These are phyloP conservation scores for Sapria himalayana DNA, from an alignment of 345 rosid genomes.

Conservation along the genomic window DNA sequence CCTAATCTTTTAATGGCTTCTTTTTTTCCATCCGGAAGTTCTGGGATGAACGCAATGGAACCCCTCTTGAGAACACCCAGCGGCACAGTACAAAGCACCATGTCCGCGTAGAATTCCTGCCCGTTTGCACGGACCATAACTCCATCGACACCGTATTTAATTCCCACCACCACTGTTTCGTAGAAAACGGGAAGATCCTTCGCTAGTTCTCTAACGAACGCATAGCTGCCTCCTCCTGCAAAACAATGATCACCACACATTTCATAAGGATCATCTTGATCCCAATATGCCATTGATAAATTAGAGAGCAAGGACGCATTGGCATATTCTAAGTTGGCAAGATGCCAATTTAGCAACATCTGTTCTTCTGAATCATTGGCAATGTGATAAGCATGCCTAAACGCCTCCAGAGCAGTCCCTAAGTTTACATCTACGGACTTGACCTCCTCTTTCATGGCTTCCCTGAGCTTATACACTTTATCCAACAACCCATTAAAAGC, in stretches of 20 bases:
- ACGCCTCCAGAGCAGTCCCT: conserved; percentile 78
- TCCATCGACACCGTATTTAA: conserved; percentile 65
- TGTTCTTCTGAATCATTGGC: conserved; percentile 64
- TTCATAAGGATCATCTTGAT: conserved; percentile 97
- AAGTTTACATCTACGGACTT: conserved; percentile 65
- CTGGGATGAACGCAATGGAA: conserved; percentile 52
- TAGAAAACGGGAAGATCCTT: conserved; percentile 77
- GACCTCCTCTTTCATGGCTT: conserved; percentile 84
- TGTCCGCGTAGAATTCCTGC: conserved; percentile 62
- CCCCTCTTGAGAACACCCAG: conserved; percentile 75
- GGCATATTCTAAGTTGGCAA: conserved; percentile 81
- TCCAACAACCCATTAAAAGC: conserved; percentile 73
- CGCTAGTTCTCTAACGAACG: conserved; percentile 66
- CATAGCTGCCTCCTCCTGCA: conserved; percentile 81
- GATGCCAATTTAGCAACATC: conserved; percentile 87
- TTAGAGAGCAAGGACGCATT: conserved; percentile 79
- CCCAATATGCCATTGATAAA: conserved; percentile 91
- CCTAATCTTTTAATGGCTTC: conserved; percentile 75
- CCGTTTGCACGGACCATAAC: conserved; percentile 49
- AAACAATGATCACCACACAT: conserved; percentile 99
- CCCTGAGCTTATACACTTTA: conserved; percentile 90
- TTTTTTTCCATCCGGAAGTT: conserved; percentile 65
- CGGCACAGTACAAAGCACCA: conserved; percentile 82
- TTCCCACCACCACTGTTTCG: conserved; percentile 42
- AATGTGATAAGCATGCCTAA: conserved; percentile 52